Base-by-base conservation (phyloP, 1,139 yeast genomes). In the Scheffersomyces illinoinensis region DNA sequence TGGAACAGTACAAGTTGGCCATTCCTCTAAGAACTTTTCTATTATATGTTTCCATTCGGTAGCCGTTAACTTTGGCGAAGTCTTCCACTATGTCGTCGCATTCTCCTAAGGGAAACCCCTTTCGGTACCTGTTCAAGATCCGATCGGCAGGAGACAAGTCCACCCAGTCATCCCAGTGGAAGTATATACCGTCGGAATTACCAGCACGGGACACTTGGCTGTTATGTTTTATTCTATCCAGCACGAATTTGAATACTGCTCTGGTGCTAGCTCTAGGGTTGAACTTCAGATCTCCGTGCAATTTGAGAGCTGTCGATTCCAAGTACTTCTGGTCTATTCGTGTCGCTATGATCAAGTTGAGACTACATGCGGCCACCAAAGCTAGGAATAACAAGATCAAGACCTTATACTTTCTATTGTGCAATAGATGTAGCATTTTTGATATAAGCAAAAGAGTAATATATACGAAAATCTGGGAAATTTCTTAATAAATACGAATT, bases 111-210 rank as follows among this genome's bases (percentile, higher is more conserved):
- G 76, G 72, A 12, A 56, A 61, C 3, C 56, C 47, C 4, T 59
- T 56, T 47, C 76, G 65, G 54, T 65, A 69, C 8, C 58, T 55
- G 17, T 63, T 62, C 26, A 78, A 62, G 5, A 72, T 58, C 14
- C 63, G 48, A 54, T 74, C 62, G 1, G 69, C 80, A 3, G 74
- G 71, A 26, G 67, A 61, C 54, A 75, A 63, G 61, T 77, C 82
- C 17, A 76, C 71, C 78, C 81, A 78, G 64, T 78, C 82, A 60
- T 78, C 82, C 83, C 83, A 78, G 64, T 78, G 83, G 66, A 78
- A 78, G 58, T 59, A 64, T 17, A 76, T 64, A 6, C 77, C 79
- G 6, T 62, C 60, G 4, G 56, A 53, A 47, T 58, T 59, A 20
- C 70, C 72, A 7, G 66, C 46, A 39, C 55, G 50, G 24, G 47